These are phyloP conservation scores for Boletus speciosus DNA, from an alignment of 768 basidiomycete genomes.

Conservation along the genomic window DNA sequence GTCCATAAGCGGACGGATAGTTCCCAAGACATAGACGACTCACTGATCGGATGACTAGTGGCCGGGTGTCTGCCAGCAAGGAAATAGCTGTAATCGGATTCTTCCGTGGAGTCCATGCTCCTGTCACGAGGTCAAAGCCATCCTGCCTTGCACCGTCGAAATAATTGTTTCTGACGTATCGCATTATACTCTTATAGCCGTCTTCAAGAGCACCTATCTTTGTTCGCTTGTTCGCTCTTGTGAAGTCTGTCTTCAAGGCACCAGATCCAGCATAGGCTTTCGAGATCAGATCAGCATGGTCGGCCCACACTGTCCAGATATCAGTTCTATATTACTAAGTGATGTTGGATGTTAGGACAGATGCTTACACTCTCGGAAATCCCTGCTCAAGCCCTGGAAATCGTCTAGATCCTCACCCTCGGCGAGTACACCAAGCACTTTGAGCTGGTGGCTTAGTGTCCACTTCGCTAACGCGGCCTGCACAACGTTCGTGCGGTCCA, in stretches of 20 bases:
- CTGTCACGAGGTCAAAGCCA: conserved; percentile 92
- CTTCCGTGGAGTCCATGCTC: conserved; percentile 82
- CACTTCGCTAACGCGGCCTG: conserved; percentile 89
- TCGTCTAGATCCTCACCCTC: conserved; percentile 75
- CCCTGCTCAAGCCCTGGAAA: conserved; percentile 70
- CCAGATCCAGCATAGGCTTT: conserved; percentile 93
- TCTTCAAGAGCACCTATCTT: conserved; percentile 78
- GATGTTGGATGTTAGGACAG: not conserved
- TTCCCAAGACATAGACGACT: conserved; percentile 27
- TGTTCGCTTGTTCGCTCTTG: conserved; percentile 87
- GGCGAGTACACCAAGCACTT: conserved; percentile 65
- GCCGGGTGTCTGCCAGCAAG: conserved; percentile 72
- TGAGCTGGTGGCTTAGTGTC: conserved; percentile 76
- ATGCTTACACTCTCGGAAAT: conserved; percentile 83
- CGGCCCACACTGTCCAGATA: conserved; percentile 80
- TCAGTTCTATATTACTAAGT: conserved; percentile 6
- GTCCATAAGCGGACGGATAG: conserved; percentile 1
- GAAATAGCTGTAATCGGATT: conserved; percentile 67
- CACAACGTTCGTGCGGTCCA: conserved; percentile 96
- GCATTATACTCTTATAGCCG: conserved; percentile 74
- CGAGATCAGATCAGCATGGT: conserved; percentile 90
- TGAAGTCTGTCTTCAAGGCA: conserved; percentile 95
- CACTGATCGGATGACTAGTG: conserved; percentile 82
- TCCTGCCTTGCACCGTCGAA: conserved; percentile 94
- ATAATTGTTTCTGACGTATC: conserved; percentile 95